A percentile compares a stretch with the other conserved stretches of the same genome.
These are phyloP conservation scores for Triticum turgidum DNA, from an alignment of 176 grass and related monocot genomes.

Conservation along the genomic window DNA sequence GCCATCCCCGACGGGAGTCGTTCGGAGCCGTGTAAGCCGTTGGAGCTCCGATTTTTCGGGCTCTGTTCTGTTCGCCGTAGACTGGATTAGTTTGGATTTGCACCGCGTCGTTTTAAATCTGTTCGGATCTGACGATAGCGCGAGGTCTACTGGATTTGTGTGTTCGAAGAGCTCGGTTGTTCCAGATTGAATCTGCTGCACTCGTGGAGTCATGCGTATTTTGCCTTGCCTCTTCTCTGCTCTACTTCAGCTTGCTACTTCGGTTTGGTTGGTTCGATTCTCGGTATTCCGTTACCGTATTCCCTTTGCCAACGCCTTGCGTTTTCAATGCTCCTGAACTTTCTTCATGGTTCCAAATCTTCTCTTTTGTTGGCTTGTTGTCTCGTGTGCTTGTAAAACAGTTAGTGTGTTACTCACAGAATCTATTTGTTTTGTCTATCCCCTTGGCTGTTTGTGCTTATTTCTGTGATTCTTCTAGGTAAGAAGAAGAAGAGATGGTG, in stretches of 20 bases:
- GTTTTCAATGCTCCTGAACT: neutral
- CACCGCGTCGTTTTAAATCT: neutral
- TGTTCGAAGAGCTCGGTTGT: neutral
- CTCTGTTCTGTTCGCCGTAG: neutral
- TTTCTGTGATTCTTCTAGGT: constrained; percentile 10
- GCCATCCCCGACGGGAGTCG: neutral
- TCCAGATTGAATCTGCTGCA: neutral
- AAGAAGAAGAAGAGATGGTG: constrained; percentile 38
- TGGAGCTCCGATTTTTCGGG: neutral
- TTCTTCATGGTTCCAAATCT: neutral
- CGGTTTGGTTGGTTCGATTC: too few relatives aligned
- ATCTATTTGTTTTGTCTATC: neutral
- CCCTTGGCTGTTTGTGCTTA: neutral
- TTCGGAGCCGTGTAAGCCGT: neutral
- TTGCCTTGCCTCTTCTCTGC: neutral
- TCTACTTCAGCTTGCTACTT: neutral
- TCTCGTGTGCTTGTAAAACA: neutral
- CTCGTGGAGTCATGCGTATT: neutral
- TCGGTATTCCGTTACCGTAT: neutral
- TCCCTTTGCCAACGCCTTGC: neutral
- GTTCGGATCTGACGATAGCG: neutral
- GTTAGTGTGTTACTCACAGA: neutral
- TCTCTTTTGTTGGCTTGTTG: neutral
- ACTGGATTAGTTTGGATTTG: neutral
- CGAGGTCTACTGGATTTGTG: neutral